Base-by-base conservation (phyloP, 2,329 filamentous ascomycete genomes). In the Trichocomaceae sp. region DNA sequence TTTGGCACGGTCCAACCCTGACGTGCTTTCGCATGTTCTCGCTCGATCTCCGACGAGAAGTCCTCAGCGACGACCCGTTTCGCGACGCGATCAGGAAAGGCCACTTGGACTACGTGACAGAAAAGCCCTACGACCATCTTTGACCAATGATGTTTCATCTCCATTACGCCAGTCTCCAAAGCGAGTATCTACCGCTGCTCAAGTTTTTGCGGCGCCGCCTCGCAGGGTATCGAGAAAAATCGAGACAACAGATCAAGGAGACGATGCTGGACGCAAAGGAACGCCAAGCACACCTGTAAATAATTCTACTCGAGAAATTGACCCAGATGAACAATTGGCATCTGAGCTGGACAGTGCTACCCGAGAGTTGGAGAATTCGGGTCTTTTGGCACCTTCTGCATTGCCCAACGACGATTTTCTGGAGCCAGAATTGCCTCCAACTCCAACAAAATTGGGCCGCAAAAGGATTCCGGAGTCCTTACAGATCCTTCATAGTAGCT, bases 371-470 rank as follows among this genome's bases (percentile, higher is more conserved):
- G 61, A 63, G 37, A 42, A 59, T 35, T 57, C 56, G 17, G 49
- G 53, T 15, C 59, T 63, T 19, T 50, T 61, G 5, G 62, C 59
- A 29, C 55, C 58, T 42, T 54, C 54, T 26, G 59, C 63, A 8
- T 55, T 64, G 53, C 61, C 65, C 17, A 63, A 66, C 10, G 63
- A 66, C 10, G 68, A 65, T n/a, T 29, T 35, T n/a, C 76, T 76
- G 15, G 83, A 87, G 61, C 84, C 84, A 1, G 83, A 86, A 47
- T 74, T 88, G 5, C 85, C 85, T 13, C 71, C 72, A n/a, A 75
- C 72, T 7, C 72, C 72, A 26, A 71, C 72, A 15, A 67, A 74
- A 56, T 54, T 74, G 22, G 70, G 71, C 6, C 57, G 73, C 33
- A 68, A 70, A 57, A 66, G 63, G 33, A 65, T 66, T 5, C 66